Evolutionary conservation across 1,139 yeast genomes (phyloP), one percentile per base, ranked within the genome.

Genomic region (Geotrichum klebahnii): DNA sequence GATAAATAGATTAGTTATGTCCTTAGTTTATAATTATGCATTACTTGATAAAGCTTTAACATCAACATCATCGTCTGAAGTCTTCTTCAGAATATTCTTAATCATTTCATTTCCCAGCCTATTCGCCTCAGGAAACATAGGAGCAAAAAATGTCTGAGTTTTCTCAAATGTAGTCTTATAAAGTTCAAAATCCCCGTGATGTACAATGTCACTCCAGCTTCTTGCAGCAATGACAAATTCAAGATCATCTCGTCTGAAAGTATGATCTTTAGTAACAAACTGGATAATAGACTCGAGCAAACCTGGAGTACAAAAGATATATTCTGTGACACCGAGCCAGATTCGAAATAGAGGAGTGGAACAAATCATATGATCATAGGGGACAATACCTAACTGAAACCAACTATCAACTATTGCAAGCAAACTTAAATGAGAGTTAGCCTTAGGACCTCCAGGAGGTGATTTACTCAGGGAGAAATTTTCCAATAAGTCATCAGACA

Each of bases 81-180:
- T 60, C 45, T 57, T 59, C 31, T 58, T 52, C 44, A 82, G 69
- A 45, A 90, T 90, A n/a, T 90, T 87, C 64, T 79, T 81, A 56
- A 92, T 86, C 98, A 92, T 92, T 58, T 87, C 96, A 68, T 92
- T 92, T n/a, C 98, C 97, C 44, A 89, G 75, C 39, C 78, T 79
- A 59, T 83, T 86, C 10, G 97, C 97, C 59, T 89, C 96, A 3
- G 86, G 81, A 53, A 90, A 78, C 86, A 84, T 89, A 6, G 90
- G 95, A 53, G 77, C 72, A 69, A 92, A 92, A 67, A 86, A 92
- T 28, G 72, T 64, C 63, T 89, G 97, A 0, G 95, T 85, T 44
- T 76, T 75, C 60, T 84, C 90, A 64, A 92, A 92, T 64, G 81
- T 82, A 41, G 70, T 70, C 57, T 77, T 74, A 72, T 92, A 92